A percentile compares a stretch with the other conserved stretches of the same genome.
These are phyloP conservation scores for Fusarium sp. DNA, from an alignment of 2,329 filamentous ascomycete genomes.

Conservation along the genomic window DNA sequence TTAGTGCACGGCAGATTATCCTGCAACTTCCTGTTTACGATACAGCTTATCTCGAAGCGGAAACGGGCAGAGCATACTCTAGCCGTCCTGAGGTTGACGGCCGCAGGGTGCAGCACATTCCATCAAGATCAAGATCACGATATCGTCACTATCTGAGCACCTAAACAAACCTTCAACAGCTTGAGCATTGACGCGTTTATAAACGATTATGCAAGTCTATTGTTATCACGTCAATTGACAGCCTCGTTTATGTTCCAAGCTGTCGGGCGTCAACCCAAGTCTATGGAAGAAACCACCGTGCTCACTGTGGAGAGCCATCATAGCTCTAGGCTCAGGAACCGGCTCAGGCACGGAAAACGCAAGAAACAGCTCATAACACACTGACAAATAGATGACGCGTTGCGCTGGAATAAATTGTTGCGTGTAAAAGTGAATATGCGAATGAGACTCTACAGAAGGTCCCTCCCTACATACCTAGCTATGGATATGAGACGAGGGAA, in stretches of 20 bases:
- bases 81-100: constrained; percentile 42
- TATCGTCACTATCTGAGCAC: constrained; percentile 1
- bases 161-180: not conserved
- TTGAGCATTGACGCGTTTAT: constrained; percentile 24
- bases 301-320: constrained; percentile 13
- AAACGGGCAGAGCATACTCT: constrained; percentile 26
- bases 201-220: constrained; percentile 19
- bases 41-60: constrained; percentile 35
- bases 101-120: constrained; percentile 35
- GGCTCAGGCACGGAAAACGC: not conserved
- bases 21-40: constrained; percentile 31
- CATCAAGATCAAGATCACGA: constrained; percentile 1
- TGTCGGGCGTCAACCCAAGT: constrained; percentile 11
- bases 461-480: not conserved
- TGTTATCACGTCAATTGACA: constrained; percentile 8
- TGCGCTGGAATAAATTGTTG: constrained; percentile 14
- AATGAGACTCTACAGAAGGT: constrained; percentile 23
- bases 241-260: constrained; percentile 13
- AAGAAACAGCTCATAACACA: constrained; percentile 24
- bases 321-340: not conserved
- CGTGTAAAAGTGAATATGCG: constrained; percentile 28
- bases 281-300: constrained; percentile 6
- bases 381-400: constrained; percentile 32
- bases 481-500: constrained; percentile 37
- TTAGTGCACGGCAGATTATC: constrained; percentile 36